Conservation (phyloP, 1,284 basidiomycete genomes). For the Phenoliferia sp. region DNA sequence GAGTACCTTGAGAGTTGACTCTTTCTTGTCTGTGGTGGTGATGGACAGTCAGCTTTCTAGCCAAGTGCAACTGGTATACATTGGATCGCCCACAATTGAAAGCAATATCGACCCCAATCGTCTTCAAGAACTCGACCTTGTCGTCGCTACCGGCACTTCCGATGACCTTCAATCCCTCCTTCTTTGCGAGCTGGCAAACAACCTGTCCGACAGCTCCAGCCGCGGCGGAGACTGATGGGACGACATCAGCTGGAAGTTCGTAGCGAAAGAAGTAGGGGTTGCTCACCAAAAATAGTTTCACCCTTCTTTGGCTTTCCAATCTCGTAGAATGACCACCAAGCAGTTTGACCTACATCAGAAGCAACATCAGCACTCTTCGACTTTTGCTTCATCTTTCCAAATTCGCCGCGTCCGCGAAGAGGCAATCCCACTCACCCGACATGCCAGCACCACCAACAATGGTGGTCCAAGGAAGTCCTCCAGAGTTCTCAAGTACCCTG, state of each 20-base stretch:
- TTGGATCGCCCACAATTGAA: slow-evolving; percentile 56
- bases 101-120: slow-evolving; percentile 73
- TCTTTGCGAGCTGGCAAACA: slow-evolving; percentile 34
- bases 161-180: slow-evolving; percentile 60
- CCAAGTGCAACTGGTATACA: neutral
- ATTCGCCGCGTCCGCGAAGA: neutral
- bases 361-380: neutral
- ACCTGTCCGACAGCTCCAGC: slow-evolving; percentile 36
- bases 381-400: neutral
- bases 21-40: slow-evolving; percentile 50
- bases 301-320: slow-evolving; percentile 72
- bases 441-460: slow-evolving; percentile 49
- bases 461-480: slow-evolving; percentile 41
- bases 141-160: slow-evolving; percentile 72
- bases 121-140: slow-evolving; percentile 60
- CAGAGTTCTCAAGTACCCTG: slow-evolving; percentile 40
- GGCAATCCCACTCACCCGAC: slow-evolving; percentile 17
- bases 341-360: slow-evolving; percentile 29
- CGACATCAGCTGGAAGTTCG: slow-evolving; percentile 55
- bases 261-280: slow-evolving; percentile 64
- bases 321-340: slow-evolving; percentile 52
- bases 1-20: slow-evolving; percentile 50
- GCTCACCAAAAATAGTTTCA: slow-evolving; percentile 64
- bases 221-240: slow-evolving; percentile 36
- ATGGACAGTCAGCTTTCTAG: neutral